Percentiles rank a stretch among this genome's conserved stretches.
Conservation (phyloP, 345 rosid species). For the Noccaea caerulescens region DNA sequence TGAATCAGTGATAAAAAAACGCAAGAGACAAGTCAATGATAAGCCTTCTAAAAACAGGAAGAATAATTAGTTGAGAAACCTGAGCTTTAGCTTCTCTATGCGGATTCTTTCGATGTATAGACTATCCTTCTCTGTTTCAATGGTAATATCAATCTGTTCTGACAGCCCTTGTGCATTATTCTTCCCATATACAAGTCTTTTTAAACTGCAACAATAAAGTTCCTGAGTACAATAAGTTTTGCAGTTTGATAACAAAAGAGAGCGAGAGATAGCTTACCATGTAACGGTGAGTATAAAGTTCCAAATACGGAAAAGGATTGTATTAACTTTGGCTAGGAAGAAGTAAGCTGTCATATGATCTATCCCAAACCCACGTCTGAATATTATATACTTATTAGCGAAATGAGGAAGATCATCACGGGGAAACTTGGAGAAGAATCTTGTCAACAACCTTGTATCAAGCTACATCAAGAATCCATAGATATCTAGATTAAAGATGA, state of each 20-base stretch:
- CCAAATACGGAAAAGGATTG: conserved; percentile 64
- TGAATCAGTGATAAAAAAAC: conserved; percentile 34
- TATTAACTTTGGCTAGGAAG: conserved; percentile 55
- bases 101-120: conserved; percentile 65
- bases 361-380: conserved; percentile 80
- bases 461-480: conserved; percentile 54
- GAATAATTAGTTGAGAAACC: conserved; percentile 38
- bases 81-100: conserved; percentile 65
- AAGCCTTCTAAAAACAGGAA: not conserved
- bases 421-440: conserved; percentile 61
- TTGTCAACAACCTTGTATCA: conserved; percentile 60
- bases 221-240: conserved; percentile 10
- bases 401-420: conserved; percentile 69
- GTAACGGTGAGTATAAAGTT: conserved; percentile 53
- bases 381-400: conserved; percentile 71
- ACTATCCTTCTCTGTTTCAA: conserved; percentile 45
- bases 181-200: conserved; percentile 46
- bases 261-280: conserved; percentile 49
- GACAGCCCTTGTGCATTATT: conserved; percentile 28
- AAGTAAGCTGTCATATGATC: conserved; percentile 66
- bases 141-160: conserved; percentile 46
- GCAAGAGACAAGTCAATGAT: conserved; percentile 13
- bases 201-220: conserved; percentile 47
- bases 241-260: conserved; percentile 17
- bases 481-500: conserved; percentile 5